Evolutionary conservation across 1,139 yeast genomes (phyloP), one percentile per base, ranked within the genome.

Genomic region (Geotrichum candidum): DNA sequence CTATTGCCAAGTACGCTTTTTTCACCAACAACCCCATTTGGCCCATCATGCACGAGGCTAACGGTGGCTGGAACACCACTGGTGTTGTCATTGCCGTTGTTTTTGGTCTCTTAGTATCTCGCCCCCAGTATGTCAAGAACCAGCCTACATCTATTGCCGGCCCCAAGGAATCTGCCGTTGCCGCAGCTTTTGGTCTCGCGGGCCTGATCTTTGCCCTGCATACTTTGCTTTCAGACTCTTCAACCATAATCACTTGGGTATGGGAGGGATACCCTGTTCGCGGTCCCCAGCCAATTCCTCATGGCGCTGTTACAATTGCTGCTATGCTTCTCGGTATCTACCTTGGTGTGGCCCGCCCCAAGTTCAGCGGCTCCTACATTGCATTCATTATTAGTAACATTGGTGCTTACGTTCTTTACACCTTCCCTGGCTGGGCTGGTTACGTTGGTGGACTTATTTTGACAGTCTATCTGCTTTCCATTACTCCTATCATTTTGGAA

Each of bases 21-120:
- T 88, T 83, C 76, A 85, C 97, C 5, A 92, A 92, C 72, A 94
- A 94, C 73, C 99, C 99, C 51, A 79, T 91, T 58, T 94, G 99
- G 99, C 96, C 99, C 51, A 88, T 91, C 55, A 87, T 94, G 94
- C 87, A 91, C 72, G 81, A 80, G 38, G 84, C 79, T 31, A 92
- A 89, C 69, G 97, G 97, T 33, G 99, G 99, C 10, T 84, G 84
- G 78, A 92, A 92, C 73, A 80, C 79, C 60, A 75, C 84, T 38
- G 97, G 96, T 55, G 74, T 94, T 4, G 75, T 80, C 11, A 65
- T 90, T 54, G 96, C 94, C 33, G 70, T 86, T n/a, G 67, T 82
- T 6, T 82, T 85, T 51, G 91, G 94, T 1, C 69, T 84, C 27
- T 77, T 75, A 80, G 66, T 84, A 88, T 25, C 80, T 78, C 64